These are phyloP conservation scores for Dictyostelium firmibasis DNA, from an alignment of 78 protist species.

Conservation along the genomic window DNA sequence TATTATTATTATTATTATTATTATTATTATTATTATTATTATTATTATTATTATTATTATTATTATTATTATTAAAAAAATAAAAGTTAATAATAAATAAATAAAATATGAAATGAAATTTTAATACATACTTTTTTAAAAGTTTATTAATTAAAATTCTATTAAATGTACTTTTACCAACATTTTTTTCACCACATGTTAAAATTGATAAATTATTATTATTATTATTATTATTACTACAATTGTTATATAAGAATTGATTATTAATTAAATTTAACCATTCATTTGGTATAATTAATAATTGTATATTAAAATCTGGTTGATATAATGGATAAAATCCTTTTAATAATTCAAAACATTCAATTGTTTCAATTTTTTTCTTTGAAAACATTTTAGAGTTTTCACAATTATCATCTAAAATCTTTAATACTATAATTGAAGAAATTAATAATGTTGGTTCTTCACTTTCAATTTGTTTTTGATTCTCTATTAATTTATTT, in stretches of 20 bases:
- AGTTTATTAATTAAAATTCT: constrained; percentile 39
- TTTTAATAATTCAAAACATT: neutral
- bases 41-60: no score
- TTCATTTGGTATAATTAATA: constrained; percentile 15
- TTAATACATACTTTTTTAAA: neutral
- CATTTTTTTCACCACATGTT: constrained; percentile 43
- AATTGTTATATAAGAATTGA: neutral
- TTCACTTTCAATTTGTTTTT: neutral
- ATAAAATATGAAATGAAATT: neutral
- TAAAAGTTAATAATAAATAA: neutral
- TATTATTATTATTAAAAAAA: no score
- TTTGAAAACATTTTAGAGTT: neutral
- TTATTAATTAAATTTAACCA: constrained; percentile 35
- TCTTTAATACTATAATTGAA: neutral
- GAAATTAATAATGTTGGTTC: neutral
- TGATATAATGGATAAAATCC: constrained; percentile 1
- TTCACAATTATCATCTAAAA: neutral
- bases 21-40: no score
- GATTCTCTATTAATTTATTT: neutral
- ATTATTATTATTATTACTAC: neutral
- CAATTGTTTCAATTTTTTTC: neutral
- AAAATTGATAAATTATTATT: neutral
- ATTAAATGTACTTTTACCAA: constrained; percentile 80
- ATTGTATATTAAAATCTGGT: neutral
- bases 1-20: no score